Base-by-base conservation (phyloP, 495 filamentous ascomycete species). In the Cryomyces minteri region DNA sequence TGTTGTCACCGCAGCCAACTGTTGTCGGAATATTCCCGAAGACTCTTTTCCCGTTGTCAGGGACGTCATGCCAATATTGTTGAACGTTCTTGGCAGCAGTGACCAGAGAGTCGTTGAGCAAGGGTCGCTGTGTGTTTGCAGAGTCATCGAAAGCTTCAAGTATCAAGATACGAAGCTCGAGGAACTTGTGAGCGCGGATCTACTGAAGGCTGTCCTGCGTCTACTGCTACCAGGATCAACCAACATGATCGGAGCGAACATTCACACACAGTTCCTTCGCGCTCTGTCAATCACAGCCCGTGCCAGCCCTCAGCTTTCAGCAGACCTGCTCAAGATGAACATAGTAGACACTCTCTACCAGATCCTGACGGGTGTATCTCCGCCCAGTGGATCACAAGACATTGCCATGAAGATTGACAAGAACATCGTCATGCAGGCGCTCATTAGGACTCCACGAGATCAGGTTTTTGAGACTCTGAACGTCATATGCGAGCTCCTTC, bases 21-120 rank as follows among this genome's bases (percentile, higher is more conserved):
- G 90, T 64, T 96, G 92, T 58, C 84, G 90, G 39, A 94, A 94
- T 52, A 84, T 99, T 11, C 83, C 87, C 4, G 84, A 88, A 47
- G 88, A 95, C 50, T 88, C 83, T 0, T 99, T 95, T 57, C 67
- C 76, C 6, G 84, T 85, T 1, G 76, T 99, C 18, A 73, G 75
- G 45, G 87, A 90, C 63, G 88, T 94, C 12, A 99, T 99, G 92
- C 86, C 86, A 6, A 95, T 80, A 28, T 71, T 99, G 7, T 72
- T 88, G 29, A 83, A 84, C 53, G 92, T 96, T 7, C 69, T 99
- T 6, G 74, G 74, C 6, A 94, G 85, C 63, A 94, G 73, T 59
- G 92, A 99, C 53, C 90, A 94, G 48, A 85, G 85, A 48, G 92
- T 99, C 8, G 86, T 99, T 30, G 92, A 99, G 58, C 86, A 99